Evolutionary conservation across 2,329 filamentous ascomycete species (phyloP).

Genomic region (Fusarium mundagurra): DNA sequence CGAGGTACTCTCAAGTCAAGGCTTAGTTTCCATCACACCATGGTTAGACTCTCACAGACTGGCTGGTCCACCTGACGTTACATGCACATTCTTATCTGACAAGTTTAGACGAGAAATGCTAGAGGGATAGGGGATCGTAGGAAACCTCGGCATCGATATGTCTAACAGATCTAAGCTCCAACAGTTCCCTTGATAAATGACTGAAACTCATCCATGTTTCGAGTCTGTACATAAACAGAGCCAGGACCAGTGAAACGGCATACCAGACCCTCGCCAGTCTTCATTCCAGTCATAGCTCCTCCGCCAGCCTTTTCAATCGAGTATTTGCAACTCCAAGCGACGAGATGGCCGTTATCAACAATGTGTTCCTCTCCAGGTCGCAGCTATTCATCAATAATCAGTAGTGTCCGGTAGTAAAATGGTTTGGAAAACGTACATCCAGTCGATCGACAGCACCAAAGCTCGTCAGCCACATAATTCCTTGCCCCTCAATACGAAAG

Average conservation of each 20-base stretch:
- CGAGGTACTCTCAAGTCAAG: too few species aligned
- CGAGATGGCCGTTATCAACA: background rate
- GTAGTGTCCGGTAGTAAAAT: background rate
- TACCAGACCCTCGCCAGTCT: background rate
- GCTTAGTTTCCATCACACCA: too few species aligned
- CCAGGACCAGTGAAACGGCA: background rate
- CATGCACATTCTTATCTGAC: too few species aligned
- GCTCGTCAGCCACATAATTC: background rate
- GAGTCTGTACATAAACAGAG: background rate
- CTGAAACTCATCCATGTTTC: background rate
- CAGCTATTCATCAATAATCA: background rate
- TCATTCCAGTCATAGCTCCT: background rate
- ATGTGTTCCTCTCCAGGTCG: background rate
- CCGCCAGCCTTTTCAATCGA: background rate
- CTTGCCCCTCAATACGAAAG: background rate
- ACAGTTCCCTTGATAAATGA: background rate
- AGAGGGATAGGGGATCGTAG: too few species aligned
- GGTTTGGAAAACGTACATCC: background rate
- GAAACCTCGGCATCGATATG: too few species aligned
- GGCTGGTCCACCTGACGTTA: too few species aligned
- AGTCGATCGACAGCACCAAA: background rate
- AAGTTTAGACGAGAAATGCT: too few species aligned
- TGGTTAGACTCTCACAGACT: too few species aligned
- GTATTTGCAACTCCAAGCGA: background rate
- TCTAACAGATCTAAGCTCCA: background rate